Evolutionary conservation across 345 rosid genomes (phyloP).

Genomic region (Aquilaria sinensis): DNA sequence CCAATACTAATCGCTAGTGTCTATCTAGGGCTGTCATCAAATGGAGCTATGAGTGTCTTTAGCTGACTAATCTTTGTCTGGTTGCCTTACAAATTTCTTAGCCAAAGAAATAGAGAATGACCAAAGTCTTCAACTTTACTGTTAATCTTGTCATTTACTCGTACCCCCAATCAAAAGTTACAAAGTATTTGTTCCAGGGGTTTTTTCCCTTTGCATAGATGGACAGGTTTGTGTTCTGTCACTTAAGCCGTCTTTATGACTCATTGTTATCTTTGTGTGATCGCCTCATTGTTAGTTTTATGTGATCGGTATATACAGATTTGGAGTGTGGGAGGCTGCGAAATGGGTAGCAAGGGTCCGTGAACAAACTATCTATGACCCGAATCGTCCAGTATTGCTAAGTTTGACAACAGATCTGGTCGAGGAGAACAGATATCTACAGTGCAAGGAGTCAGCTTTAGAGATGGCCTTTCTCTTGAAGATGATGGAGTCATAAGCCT

Average conservation of each 20-base stretch:
- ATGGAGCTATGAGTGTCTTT: no score
- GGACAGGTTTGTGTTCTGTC: not conserved
- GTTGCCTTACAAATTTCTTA: not conserved
- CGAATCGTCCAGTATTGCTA: slow-evolving; percentile 59
- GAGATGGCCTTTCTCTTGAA: slow-evolving; percentile 77
- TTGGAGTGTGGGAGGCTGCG: slow-evolving; percentile 96
- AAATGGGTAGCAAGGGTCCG: slow-evolving; percentile 90
- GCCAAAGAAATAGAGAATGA: no score
- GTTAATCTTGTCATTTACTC: no score
- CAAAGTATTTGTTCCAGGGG: no score
- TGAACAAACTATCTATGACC: slow-evolving; percentile 57
- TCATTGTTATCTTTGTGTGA: no score
- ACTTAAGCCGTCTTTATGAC: no score
- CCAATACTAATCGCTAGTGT: no score
- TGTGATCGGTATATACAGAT: slow-evolving; percentile 30
- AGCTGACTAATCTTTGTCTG: slow-evolving; percentile 5
- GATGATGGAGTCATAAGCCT: slow-evolving; percentile 47
- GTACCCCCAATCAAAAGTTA: no score
- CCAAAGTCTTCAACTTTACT: not conserved
- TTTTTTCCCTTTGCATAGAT: no score
- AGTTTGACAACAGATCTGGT: slow-evolving; percentile 73
- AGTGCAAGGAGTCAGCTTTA: slow-evolving; percentile 64
- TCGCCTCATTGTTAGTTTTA: not conserved
- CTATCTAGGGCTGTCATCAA: no score
- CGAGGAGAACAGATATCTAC: slow-evolving; percentile 79